phyloP scores from a whole-genome alignment of 1,284 basidiomycete genomes.

The Ceratobasidium sp. region DNA sequence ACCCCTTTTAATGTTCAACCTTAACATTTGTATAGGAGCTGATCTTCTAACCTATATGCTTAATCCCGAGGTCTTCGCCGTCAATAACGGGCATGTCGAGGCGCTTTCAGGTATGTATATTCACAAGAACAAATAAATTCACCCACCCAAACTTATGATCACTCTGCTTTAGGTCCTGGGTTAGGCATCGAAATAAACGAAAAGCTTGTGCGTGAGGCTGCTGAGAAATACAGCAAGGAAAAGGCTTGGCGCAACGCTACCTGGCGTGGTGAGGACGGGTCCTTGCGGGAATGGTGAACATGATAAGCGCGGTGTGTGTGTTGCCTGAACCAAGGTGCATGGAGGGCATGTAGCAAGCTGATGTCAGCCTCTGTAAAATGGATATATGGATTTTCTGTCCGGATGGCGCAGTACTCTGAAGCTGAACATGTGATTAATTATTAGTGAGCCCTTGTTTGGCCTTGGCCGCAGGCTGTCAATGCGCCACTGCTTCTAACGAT shows the following conservation, averaged over 20 bases:
- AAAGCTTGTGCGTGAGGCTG: constrained; percentile 68
- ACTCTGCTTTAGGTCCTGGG: constrained; percentile 67
- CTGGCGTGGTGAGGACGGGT: constrained; percentile 70
- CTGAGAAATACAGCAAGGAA: constrained; percentile 56
- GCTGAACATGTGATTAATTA: too few species aligned
- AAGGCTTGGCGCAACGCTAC: constrained; percentile 69
- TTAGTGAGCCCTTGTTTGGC: too few species aligned
- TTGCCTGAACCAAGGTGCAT: too few species aligned
- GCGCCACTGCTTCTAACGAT: too few species aligned
- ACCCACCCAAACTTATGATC: not conserved
- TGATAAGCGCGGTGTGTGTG: too few species aligned
- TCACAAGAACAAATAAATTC: not conserved
- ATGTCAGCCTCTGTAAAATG: too few species aligned
- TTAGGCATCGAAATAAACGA: constrained; percentile 80
- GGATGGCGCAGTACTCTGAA: too few species aligned
- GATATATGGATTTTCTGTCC: too few species aligned
- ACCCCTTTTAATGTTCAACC: not conserved
- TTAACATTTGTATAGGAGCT: constrained; percentile 55
- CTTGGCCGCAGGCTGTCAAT: too few species aligned
- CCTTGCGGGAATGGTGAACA: constrained; percentile 68
- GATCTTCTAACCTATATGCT: constrained; percentile 78
- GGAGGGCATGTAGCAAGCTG: too few species aligned
- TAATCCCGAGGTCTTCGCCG: constrained; percentile 69
- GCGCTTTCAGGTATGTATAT: constrained; percentile 53
- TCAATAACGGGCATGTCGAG: constrained; percentile 72